phyloP scores from a whole-genome alignment of 2,329 filamentous ascomycete genomes.

The Verticillium alfalfae region DNA sequence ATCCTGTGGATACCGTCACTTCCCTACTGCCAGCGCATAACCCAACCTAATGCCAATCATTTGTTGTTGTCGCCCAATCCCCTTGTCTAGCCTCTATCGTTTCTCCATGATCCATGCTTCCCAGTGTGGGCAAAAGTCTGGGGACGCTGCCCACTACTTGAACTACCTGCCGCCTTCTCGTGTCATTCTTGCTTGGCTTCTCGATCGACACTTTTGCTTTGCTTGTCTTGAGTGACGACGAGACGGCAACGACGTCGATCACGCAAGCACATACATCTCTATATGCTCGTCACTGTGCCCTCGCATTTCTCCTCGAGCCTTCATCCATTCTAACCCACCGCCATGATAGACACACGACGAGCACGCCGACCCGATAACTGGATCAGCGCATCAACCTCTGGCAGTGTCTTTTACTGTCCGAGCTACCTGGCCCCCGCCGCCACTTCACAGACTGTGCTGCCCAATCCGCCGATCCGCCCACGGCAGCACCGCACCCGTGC shows the following conservation, averaged over 20 bases:
- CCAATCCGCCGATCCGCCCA: slow-evolving; percentile 31
- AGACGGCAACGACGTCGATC: no score
- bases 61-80: slow-evolving; percentile 6
- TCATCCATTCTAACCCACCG: slow-evolving; percentile 2
- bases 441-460: slow-evolving; percentile 14
- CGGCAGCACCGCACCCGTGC: slow-evolving; percentile 32
- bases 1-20: slow-evolving; percentile 14
- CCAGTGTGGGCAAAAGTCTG: neutral
- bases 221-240: neutral
- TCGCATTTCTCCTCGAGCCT: neutral
- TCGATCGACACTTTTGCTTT: neutral
- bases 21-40: slow-evolving; percentile 14
- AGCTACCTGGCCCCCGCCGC: slow-evolving; percentile 11
- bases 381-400: slow-evolving; percentile 10
- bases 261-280: neutral
- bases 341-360: slow-evolving; percentile 12
- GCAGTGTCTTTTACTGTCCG: slow-evolving; percentile 22
- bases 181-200: neutral
- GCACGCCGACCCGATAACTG: slow-evolving; percentile 11
- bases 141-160: neutral
- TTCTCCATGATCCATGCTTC: neutral
- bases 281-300: neutral
- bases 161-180: neutral
- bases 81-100: neutral
- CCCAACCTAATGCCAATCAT: slow-evolving; percentile 9